Percentiles rank a stretch among this genome's conserved stretches.
These are phyloP conservation scores for Didymellaceae sp. DNA, from an alignment of 2,329 filamentous ascomycete genomes.

Conservation along the genomic window DNA sequence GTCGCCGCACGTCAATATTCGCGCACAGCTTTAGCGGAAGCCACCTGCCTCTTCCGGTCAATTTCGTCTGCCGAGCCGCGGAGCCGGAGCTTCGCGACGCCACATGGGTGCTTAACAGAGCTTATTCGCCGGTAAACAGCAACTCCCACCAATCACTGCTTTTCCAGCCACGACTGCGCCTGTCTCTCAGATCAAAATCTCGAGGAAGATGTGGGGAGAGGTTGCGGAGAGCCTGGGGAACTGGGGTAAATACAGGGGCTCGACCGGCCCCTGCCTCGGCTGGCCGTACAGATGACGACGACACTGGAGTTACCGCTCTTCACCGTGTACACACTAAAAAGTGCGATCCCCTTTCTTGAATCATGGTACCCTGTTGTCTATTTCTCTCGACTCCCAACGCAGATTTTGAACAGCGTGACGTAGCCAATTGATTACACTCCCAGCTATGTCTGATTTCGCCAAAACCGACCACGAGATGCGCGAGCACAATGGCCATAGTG, in stretches of 20 bases:
- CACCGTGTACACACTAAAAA: too few species aligned
- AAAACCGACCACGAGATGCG: constrained; percentile 26
- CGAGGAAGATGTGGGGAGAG: constrained; percentile 3
- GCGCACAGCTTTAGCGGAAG: background rate
- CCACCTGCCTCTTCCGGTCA: background rate
- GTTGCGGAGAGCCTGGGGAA: constrained; percentile 16
- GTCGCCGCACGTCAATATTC: background rate
- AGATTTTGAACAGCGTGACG: too few species aligned
- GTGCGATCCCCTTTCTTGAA: too few species aligned
- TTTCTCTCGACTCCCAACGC: too few species aligned
- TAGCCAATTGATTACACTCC: too few species aligned
- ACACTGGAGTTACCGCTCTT: background rate
- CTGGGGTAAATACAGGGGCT: constrained; percentile 5
- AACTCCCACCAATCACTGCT: background rate
- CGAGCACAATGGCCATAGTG: constrained; percentile 20
- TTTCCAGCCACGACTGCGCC: background rate
- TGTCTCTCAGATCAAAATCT: background rate
- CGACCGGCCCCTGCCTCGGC: constrained; percentile 10
- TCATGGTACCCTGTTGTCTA: too few species aligned
- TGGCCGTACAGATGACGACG: constrained; percentile 12
- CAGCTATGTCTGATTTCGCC: constrained; percentile 20
- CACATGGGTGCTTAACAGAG: constrained; percentile 9
- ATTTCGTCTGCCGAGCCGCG: constrained; percentile 7
- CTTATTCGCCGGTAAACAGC: constrained; percentile 3
- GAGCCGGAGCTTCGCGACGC: constrained; percentile 4